Base-by-base conservation (phyloP, 495 filamentous ascomycete genomes). In the Staphylotrichum tortipilum region DNA sequence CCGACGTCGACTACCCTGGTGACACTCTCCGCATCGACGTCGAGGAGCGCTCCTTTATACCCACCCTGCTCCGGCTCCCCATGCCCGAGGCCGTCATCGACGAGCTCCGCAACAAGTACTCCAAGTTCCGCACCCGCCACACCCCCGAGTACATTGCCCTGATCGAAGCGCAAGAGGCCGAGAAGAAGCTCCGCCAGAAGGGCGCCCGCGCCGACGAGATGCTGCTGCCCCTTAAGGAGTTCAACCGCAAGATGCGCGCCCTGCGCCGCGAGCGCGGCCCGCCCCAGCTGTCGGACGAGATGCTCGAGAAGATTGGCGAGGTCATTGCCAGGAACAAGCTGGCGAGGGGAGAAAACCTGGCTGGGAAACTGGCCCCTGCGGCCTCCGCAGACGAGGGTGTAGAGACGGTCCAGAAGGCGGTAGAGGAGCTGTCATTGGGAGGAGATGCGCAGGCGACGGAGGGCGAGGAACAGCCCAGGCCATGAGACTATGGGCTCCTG, bases 71-170 rank as follows among this genome's bases (percentile, higher is more conserved):
- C 3, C 63, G 72, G 11, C 74, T 85, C 15, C 91, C 91, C n/a
- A 85, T 96, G 74, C 88, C 92, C 22, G 64, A 70, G 38, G 71
- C 62, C 22, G 78, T 96, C 28, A 77, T 97, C 54, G 86, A 96
- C 64, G 91, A 97, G 73, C 73, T 96, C 62, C 76, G 92, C 53
- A 84, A 84, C 68, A 86, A 84, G 57, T 96, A 84, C 78, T 82
- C 78, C 52, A 80, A 78, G 53, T 94, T 88, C 81, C 78, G 91
- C 54, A 85, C 78, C 35, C 70, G 89, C 21, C 89, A 95, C 64
- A 85, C 89, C 31, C 68, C 70, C 47, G 78, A 80, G 58, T 87
- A 81, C 64, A 61, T 85, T 28, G 76, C 68, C 48, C 71, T 61
- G 74, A 82, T 79, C 68, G 68, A 77, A 68, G 76, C 76, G 53